Base-by-base conservation (phyloP, 164 flowering plant species). In the Tetrastigma voinierianum region DNA sequence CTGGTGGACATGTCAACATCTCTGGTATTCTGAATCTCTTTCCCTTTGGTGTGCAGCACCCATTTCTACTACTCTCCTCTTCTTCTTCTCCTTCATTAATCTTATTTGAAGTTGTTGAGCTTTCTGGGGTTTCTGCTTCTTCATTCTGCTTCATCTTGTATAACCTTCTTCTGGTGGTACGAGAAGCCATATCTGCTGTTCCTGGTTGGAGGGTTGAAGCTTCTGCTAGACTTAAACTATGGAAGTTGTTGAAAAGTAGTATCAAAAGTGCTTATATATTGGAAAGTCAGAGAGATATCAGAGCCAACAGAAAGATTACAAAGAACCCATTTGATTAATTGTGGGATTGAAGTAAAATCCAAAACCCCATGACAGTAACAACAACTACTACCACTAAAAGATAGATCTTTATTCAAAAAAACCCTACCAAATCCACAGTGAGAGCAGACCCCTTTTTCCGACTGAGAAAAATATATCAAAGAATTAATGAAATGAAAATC, bases 21-120 rank as follows among this genome's bases (percentile, higher is more conserved):
- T 81, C 71, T 0, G 84, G 83, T 68, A 86, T 82, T 53, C 68
- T 70, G 49, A 70, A 70, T 59, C 70, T 80, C 67, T 67, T 47
- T 58, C 76, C 83, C 62, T 72, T 81, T 1, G 90, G 87, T 0
- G 90, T 83, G 2, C 69, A 68, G 51, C 79, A 83, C 1, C 62
- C 68, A 1, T 13, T 4, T 9, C 40, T 32, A 32, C 40, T 32
- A 32, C 40, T 32, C 3, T 0, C 40, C 40, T 32, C 40, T 7
- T 32, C 40, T 7, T 32, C 40, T 0, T 32, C 40, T 8, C 62
- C 61, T 1, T 3, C 11, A n/a, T n/a, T n/a, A n/a, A 13, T 49
- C 52, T 49, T n/a, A 49, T 6, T 14, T 49, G 52, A 49, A 13
- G 15, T 49, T 49, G 40, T 4, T 7, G 40, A 32, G 3, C 40